Base-by-base conservation (phyloP, 129 eudicot genomes). In the Apium graveolens region DNA sequence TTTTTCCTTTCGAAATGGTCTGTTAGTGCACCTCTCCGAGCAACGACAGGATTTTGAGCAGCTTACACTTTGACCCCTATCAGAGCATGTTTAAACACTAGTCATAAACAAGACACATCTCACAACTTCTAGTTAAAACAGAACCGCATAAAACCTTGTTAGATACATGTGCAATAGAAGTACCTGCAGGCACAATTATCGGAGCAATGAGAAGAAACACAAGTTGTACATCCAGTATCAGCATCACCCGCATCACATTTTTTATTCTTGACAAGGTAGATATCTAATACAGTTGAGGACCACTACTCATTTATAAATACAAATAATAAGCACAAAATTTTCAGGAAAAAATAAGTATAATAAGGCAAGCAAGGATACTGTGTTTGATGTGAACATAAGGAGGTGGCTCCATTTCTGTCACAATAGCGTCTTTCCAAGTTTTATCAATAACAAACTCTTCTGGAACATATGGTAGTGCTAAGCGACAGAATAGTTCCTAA, bases 101-200 rank as follows among this genome's bases (percentile, higher is more conserved):
- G 75, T 69, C 49, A 44, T n/a, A 57, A 26, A 66, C 31, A 27
- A 66, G 41, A 66, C 39, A 60, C 41, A 66, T 66, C 38, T 66
- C 72, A 66, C 41, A 66, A 66, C 41, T 66, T 31, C 11, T 29
- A 14, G 72, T n/a, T 66, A 12, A 31, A 13, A 66, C 39, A 66
- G 39, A 13, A 31, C 20, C 12, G 6, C 20, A 63, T 10, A 70
- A 32, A 70, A 34, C 5, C 4, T 18, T 38, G 45, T 78, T 34
- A 34, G 46, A 82, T 73, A 37, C 38, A 62, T 76, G 26, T 35
- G 80, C 78, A 82, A 32, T 80, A 78, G 77, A 62, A 76, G 43
- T 86, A 95, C 99, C 97, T 87, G 92, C 99, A 95, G 70, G 88
- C 94, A 86, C 99, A 95, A 79, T 87, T 91, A 39, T 92, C 91